A percentile compares a stretch with the other conserved stretches of the same genome.
These are phyloP conservation scores for Scedosporium apiospermum DNA, from an alignment of 2,329 filamentous ascomycete genomes.

Conservation along the genomic window DNA sequence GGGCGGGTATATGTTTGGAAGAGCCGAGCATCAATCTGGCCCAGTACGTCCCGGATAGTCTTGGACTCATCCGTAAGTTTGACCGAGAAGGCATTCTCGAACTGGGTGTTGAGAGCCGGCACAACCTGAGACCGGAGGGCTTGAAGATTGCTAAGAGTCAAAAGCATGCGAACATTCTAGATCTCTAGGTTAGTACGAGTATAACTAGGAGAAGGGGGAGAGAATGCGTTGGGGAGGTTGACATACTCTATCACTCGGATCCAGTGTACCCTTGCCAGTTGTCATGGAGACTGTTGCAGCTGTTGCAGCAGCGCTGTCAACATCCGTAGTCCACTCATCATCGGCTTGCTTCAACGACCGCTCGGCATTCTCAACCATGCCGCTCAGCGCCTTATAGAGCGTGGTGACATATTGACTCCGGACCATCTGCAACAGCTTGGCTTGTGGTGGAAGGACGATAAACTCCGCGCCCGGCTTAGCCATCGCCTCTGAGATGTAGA, in stretches of 20 bases:
- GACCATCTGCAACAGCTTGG: slow-evolving; percentile 84
- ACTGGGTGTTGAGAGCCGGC: slow-evolving; percentile 80
- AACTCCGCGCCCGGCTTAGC: slow-evolving; percentile 62
- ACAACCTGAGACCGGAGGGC: slow-evolving; percentile 73
- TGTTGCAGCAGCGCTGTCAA: slow-evolving; percentile 27
- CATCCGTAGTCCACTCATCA: slow-evolving; percentile 47
- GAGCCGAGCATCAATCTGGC: slow-evolving; percentile 80
- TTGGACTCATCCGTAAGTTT: slow-evolving; percentile 90
- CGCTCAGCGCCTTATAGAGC: slow-evolving; percentile 85
- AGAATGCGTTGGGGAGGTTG: not conserved
- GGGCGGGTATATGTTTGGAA: slow-evolving; percentile 89
- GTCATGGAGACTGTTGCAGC: slow-evolving; percentile 23
- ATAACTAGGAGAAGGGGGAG: not conserved
- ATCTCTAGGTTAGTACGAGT: not conserved
- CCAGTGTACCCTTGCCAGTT: slow-evolving; percentile 36
- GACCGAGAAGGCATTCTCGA: slow-evolving; percentile 88
- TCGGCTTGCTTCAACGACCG: slow-evolving; percentile 56
- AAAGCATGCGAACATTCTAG: slow-evolving; percentile 82
- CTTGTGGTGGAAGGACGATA: slow-evolving; percentile 75
- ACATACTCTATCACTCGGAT: slow-evolving; percentile 48
- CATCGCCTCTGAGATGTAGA: slow-evolving; percentile 84
- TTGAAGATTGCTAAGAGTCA: slow-evolving; percentile 89
- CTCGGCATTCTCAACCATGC: slow-evolving; percentile 96
- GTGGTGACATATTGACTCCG: slow-evolving; percentile 87
- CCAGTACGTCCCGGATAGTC: slow-evolving; percentile 81